Percentiles rank a stretch among this genome's conserved stretches.
These are phyloP conservation scores for Candida cerambycidarum DNA, from an alignment of 805 yeast genomes.

Conservation along the genomic window DNA sequence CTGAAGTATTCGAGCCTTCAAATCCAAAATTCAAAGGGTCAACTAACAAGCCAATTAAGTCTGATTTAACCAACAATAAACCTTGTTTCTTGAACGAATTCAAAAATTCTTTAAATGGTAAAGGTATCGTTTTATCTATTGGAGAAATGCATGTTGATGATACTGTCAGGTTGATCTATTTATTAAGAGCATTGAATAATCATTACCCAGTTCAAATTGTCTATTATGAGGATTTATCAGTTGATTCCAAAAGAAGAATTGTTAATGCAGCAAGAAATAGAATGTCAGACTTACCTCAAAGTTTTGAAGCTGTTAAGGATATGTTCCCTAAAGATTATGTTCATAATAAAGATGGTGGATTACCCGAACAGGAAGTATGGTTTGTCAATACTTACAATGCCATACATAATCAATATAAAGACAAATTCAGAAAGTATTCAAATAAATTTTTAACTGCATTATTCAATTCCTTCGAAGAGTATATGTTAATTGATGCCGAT, in stretches of 20 bases:
- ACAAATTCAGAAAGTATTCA: slow-evolving; percentile 24
- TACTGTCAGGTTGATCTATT: slow-evolving; percentile 29
- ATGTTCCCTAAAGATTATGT: slow-evolving; percentile 23
- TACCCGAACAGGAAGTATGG: slow-evolving; percentile 39
- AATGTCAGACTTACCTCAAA: slow-evolving; percentile 23
- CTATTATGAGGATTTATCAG: slow-evolving; percentile 29
- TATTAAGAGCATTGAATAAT: slow-evolving; percentile 35
- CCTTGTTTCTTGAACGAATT: slow-evolving; percentile 29
- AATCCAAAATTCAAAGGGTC: slow-evolving; percentile 11
- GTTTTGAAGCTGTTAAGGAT: slow-evolving; percentile 21
- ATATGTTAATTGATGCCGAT: slow-evolving; percentile 56
- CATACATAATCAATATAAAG: slow-evolving; percentile 21
- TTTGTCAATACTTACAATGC: slow-evolving; percentile 32
- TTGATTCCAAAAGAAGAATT: slow-evolving; percentile 24
- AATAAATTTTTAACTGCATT: slow-evolving; percentile 55
- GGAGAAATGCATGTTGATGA: slow-evolving; percentile 30
- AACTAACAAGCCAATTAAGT: slow-evolving; percentile 12
- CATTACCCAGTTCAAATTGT: slow-evolving; percentile 37
- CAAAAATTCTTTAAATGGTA: slow-evolving; percentile 31
- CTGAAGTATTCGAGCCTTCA: slow-evolving; percentile 18
- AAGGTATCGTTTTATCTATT: slow-evolving; percentile 34
- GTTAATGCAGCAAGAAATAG: slow-evolving; percentile 27
- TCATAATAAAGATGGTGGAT: slow-evolving; percentile 21
- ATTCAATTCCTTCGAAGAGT: slow-evolving; percentile 59
- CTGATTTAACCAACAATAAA: slow-evolving; percentile 18